phyloP scores from a whole-genome alignment of 768 basidiomycete genomes.

The Auricularia cornea region DNA sequence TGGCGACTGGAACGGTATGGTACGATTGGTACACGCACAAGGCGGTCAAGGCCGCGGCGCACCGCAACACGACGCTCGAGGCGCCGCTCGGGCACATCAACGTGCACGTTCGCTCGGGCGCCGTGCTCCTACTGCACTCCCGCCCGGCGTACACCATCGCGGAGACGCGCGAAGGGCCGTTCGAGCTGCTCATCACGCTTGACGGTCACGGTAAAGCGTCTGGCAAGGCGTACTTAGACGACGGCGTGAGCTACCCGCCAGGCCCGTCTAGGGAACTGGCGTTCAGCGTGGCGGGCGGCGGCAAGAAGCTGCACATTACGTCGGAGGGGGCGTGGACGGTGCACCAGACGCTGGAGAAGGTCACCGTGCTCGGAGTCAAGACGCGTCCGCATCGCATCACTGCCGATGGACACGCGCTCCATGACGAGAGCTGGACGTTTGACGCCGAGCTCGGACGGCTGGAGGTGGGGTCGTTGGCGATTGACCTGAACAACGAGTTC shows the following conservation, averaged over 20 bases:
- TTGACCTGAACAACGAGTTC: slow-evolving; percentile 35
- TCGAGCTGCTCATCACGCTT: slow-evolving; percentile 52
- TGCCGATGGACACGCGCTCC: slow-evolving; percentile 28
- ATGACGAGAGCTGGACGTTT: slow-evolving; percentile 31
- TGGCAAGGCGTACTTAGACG: slow-evolving; percentile 61
- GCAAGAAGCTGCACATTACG: neutral
- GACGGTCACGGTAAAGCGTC: slow-evolving; percentile 39
- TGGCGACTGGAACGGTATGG: slow-evolving; percentile 46
- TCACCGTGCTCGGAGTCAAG: slow-evolving; percentile 52
- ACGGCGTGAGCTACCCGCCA: slow-evolving; percentile 56
- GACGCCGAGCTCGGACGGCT: slow-evolving; percentile 31
- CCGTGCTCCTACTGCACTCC: slow-evolving; percentile 53
- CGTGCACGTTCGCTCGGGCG: slow-evolving; percentile 64
- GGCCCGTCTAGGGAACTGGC: slow-evolving; percentile 21
- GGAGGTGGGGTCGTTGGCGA: slow-evolving; percentile 27
- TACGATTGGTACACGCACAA: slow-evolving; percentile 69
- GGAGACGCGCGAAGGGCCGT: slow-evolving; percentile 56
- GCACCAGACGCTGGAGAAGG: slow-evolving; percentile 36
- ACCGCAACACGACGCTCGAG: slow-evolving; percentile 40
- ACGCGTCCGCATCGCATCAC: slow-evolving; percentile 31
- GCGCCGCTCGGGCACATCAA: slow-evolving; percentile 71
- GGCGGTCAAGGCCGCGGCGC: slow-evolving; percentile 34
- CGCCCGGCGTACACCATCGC: slow-evolving; percentile 48
- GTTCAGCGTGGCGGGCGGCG: no score
- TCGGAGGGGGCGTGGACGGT: slow-evolving; percentile 36